Evolutionary conservation across 2,329 filamentous ascomycete genomes (phyloP), one percentile per base, ranked within the genome.

Genomic region (Nothophaeocryptopus gaeumannii): DNA sequence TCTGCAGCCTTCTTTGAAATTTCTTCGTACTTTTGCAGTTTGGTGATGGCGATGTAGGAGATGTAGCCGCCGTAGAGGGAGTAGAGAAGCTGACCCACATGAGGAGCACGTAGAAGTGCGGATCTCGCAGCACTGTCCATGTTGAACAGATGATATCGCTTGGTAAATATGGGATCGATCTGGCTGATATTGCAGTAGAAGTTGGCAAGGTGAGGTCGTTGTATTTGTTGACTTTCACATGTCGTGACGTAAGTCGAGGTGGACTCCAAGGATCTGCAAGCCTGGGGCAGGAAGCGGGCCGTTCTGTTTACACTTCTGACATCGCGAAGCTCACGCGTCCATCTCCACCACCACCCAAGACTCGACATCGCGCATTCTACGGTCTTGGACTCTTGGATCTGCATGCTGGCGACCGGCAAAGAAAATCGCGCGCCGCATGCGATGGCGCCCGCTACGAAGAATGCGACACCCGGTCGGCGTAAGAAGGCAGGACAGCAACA

Each of bases 11-110:
- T 74, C 58, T 76, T 65, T 37, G 65, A 63, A 20, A 68, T 68
- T n/a, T 69, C 63, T 58, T 78, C 74, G 58, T 77, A 77, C 43
- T 67, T 30, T 64, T 38, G 67, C 4, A 77, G 68, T 49, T 74
- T 74, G 33, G 59, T 67, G 57, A 76, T 72, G 38, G 74, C 69
- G 39, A 68, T 60, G 51, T 69, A 72, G 45, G 72, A 72, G 12
- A 73, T 65, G 46, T 68, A 68, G 37, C 67, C 69, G 55, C 72
- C 74, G 58, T 74, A 77, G 39, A 57, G 63, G n/a, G 67, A 63
- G 30, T 76, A 67, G 12, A 63, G 57, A 12, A 70, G 63, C 56
- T 76, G 74, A 29, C 59, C 58, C n/a, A 68, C 39, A 56, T 74
- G 70, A 50, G 72, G 55, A 11, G 62, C 47, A 9, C 55, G 55